Conservation (phyloP, 495 filamentous ascomycete genomes). For the Cryomyces minteri region DNA sequence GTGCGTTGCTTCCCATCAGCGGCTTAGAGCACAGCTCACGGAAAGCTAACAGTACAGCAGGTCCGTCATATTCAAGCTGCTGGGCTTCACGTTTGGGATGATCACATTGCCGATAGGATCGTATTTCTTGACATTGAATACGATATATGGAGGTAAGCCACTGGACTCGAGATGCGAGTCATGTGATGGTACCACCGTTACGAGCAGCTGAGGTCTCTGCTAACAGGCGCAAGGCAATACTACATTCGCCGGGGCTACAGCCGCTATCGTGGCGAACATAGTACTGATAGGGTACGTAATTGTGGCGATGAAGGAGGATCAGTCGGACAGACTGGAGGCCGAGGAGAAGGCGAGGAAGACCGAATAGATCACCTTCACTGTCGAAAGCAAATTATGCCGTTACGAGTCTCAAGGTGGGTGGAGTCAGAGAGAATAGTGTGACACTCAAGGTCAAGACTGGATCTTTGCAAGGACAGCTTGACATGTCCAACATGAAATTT, state of each 20-base stretch:
- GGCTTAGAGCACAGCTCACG: background rate
- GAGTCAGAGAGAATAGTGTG: too few species aligned
- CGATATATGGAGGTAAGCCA: constrained; percentile 50
- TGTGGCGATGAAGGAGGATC: constrained; percentile 81
- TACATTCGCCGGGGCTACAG: constrained; percentile 66
- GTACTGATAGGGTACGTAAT: constrained; percentile 82
- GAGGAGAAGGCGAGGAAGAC: constrained; percentile 41
- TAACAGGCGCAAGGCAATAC: constrained; percentile 43
- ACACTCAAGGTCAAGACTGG: too few species aligned
- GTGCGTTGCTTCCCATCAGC: constrained; percentile 8
- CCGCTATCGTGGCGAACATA: constrained; percentile 78
- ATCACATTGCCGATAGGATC: constrained; percentile 62
- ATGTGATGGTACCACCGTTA: background rate
- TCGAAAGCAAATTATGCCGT: too few species aligned
- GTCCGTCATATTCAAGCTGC: constrained; percentile 71
- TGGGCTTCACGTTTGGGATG: constrained; percentile 86
- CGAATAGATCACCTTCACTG: constrained; percentile 15
- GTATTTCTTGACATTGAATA: constrained; percentile 67
- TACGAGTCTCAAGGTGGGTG: too few species aligned
- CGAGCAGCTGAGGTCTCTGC: background rate
- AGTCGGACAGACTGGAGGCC: constrained; percentile 39
- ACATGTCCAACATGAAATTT: too few species aligned
- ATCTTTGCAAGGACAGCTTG: too few species aligned
- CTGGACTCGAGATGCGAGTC: background rate
- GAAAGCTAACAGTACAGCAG: constrained; percentile 26